These are phyloP conservation scores for Pochonia chlamydosporia DNA, from an alignment of 2,329 filamentous ascomycete genomes.

Conservation along the genomic window DNA sequence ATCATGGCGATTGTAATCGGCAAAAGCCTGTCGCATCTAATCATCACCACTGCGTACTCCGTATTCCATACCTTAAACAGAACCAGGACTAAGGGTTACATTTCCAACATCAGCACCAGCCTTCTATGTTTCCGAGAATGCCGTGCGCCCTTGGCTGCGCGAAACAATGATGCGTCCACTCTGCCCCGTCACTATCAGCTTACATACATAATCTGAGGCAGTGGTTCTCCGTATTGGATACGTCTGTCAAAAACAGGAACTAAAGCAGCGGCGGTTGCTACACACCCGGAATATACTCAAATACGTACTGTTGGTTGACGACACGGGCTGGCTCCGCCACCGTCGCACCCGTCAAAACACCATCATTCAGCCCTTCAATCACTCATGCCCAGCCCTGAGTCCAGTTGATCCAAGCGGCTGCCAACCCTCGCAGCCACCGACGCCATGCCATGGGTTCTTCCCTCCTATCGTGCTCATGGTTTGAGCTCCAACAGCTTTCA, in stretches of 20 bases:
- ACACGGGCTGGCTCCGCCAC: constrained; percentile 10
- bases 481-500: constrained; percentile 1
- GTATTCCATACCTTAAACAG: background rate
- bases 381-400: background rate
- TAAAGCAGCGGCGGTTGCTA: background rate
- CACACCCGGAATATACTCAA: background rate
- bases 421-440: constrained; percentile 9
- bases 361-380: constrained; percentile 8
- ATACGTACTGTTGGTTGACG: constrained; percentile 8
- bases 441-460: constrained; percentile 5
- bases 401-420: constrained; percentile 4
- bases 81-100: background rate
- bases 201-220: background rate
- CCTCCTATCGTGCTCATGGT: background rate
- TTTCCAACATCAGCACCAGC: background rate
- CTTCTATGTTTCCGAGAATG: background rate
- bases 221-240: background rate
- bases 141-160: constrained; percentile 2
- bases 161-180: background rate
- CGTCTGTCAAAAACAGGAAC: background rate
- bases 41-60: background rate
- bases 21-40: background rate
- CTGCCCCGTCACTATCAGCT: background rate
- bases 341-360: constrained; percentile 13
- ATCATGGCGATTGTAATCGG: background rate